These are phyloP conservation scores for Podospora fimiseda DNA, from an alignment of 495 filamentous ascomycete species.

Conservation along the genomic window DNA sequence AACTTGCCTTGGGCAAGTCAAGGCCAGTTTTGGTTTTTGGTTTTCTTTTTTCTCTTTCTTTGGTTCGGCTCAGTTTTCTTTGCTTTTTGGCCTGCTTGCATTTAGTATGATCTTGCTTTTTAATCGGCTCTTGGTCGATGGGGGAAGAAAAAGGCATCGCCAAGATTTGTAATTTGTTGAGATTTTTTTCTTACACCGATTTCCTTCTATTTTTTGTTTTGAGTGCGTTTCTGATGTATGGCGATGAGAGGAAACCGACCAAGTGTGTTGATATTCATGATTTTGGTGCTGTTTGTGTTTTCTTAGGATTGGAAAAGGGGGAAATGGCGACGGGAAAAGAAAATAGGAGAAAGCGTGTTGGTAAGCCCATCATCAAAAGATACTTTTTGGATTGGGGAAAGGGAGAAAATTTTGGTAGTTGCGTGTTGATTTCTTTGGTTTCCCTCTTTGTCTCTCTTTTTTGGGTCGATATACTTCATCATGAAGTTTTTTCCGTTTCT, in stretches of 20 bases:
- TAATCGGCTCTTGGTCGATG: too few species aligned
- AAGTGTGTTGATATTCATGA: constrained; percentile 2
- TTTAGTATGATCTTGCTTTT: too few species aligned
- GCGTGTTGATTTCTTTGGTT: not conserved
- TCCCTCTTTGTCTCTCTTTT: not conserved
- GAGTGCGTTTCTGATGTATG: constrained; percentile 3
- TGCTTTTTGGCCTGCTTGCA: too few species aligned
- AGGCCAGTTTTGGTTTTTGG: constrained; percentile 4
- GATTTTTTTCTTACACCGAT: not conserved
- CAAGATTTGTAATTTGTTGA: not conserved
- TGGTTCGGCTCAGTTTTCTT: too few species aligned
- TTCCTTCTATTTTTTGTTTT: not conserved
- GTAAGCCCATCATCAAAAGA: not conserved
- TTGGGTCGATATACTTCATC: constrained; percentile 11
- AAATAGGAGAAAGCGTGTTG: too few species aligned
- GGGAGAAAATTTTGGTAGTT: not conserved
- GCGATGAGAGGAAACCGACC: too few species aligned
- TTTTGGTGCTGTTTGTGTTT: too few species aligned
- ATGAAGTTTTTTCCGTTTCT: constrained; percentile 47
- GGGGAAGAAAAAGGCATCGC: not conserved
- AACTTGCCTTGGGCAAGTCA: not conserved
- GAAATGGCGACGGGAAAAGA: not conserved
- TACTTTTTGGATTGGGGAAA: too few species aligned
- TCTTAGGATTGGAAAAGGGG: too few species aligned
- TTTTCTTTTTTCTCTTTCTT: not conserved